Evolutionary conservation across 208 protist species (phyloP), one percentile per base, ranked within the genome.

Genomic region (Crithidia acanthocephali): DNA sequence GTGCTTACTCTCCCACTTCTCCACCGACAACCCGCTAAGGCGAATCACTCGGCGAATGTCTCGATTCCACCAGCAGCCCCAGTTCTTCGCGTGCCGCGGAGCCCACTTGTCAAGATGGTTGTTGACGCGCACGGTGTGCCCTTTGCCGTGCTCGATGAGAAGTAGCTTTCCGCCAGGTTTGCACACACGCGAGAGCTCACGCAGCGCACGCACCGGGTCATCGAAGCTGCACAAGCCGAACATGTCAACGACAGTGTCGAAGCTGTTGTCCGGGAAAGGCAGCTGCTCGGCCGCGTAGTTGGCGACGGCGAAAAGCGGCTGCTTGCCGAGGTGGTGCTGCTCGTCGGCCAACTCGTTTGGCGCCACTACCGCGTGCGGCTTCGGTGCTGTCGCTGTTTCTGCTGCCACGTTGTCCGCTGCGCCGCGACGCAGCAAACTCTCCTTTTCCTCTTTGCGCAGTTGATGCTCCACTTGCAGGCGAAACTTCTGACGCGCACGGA

Each of bases 221-320:
- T 98, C 92, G 74, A 91, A 97, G 42, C 90, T 95, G 76, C 94
- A 98, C 28, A 98, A 81, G 11, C 91, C 90, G 72, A 96, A 98
- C 80, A 91, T 96, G 68, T 97, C 92, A 20, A 97, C 86, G 32
- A 96, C 85, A 5, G 88, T 91, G 74, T 98, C 94, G 65, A 97
- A 98, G 60, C 83, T 90, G 63, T 97, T 94, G 81, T 95, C 81
- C 4, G 79, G 59, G 61, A 95, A 96, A 9, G 90, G 89, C 5
- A 98, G 79, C 58, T 95, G 81, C 69, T 94, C 88, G 0, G 88
- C 83, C 2, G 88, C 83, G 65, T 93, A 93, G 79, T 92, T 91
- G 30, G 86, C 87, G 5, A 96, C 86, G 8, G 87, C 72, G 64
- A 91, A 93, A 18, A 88, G 68, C 15, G 81, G 79, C 20, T 88